These are phyloP conservation scores for Mycena latifolia DNA, from an alignment of 768 basidiomycete genomes.

Conservation along the genomic window DNA sequence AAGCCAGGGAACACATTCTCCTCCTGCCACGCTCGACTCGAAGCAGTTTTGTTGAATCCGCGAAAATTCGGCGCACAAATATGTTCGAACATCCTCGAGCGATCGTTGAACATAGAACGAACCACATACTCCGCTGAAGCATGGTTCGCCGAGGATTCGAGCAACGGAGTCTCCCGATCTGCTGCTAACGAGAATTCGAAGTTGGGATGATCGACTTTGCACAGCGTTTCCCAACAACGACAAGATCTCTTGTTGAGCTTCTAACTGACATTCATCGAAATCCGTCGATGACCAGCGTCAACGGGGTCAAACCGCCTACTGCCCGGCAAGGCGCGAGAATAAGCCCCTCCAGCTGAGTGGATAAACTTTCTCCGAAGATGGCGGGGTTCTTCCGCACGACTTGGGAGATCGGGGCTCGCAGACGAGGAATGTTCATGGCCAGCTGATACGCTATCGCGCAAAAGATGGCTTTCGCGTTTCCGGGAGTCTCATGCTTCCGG, in stretches of 20 bases:
- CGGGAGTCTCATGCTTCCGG: neutral
- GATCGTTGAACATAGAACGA: slow-evolving; percentile 25
- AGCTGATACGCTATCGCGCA: slow-evolving; percentile 28
- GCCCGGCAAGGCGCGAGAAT: slow-evolving; percentile 29
- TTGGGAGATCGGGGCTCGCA: slow-evolving; percentile 25
- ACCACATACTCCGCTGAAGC: slow-evolving; percentile 5
- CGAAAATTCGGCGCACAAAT: slow-evolving; percentile 12
- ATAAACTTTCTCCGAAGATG: slow-evolving; percentile 19
- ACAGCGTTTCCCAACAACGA: slow-evolving; percentile 16
- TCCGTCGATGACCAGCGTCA: slow-evolving; percentile 30
- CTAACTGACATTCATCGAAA: slow-evolving; percentile 18
- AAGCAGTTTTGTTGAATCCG: slow-evolving; percentile 7
- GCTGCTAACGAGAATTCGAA: slow-evolving; percentile 20
- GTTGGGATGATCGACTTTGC: neutral
- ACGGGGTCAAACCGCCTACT: neutral
- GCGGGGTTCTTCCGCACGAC: slow-evolving; percentile 15
- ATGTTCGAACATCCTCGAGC: slow-evolving; percentile 24
- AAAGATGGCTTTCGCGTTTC: slow-evolving; percentile 15
- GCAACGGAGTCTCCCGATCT: neutral
- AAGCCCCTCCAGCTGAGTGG: slow-evolving; percentile 19
- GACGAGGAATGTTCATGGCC: slow-evolving; percentile 21
- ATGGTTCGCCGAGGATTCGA: slow-evolving; percentile 10
- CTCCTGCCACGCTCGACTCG: neutral
- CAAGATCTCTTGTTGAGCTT: slow-evolving; percentile 25
- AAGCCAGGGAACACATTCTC: slow-evolving; percentile 2